phyloP scores from a whole-genome alignment of 2,329 filamentous ascomycete genomes.

The Bipolaris gigantea region DNA sequence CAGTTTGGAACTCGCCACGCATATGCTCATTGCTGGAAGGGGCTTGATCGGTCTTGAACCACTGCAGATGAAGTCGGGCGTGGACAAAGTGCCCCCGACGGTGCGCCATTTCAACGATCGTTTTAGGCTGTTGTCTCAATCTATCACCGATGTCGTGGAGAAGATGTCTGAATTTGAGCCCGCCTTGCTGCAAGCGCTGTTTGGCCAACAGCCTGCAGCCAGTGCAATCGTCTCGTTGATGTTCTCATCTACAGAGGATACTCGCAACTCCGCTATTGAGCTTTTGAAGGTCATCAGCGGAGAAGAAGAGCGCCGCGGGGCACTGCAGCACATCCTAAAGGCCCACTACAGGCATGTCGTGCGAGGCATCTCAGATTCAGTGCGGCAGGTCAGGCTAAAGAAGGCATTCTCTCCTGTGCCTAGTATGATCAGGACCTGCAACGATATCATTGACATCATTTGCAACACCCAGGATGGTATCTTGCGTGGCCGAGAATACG shows the following conservation, averaged over 20 bases:
- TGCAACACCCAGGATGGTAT: constrained; percentile 65
- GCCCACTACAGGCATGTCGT: constrained; percentile 60
- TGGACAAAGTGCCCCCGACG: constrained; percentile 51
- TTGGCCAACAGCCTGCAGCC: constrained; percentile 67
- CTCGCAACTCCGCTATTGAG: constrained; percentile 78
- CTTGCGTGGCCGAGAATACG: constrained; percentile 61
- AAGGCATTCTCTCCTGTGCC: constrained; percentile 63
- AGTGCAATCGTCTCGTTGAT: constrained; percentile 76
- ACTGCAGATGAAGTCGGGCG: constrained; percentile 53
- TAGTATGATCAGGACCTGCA: constrained; percentile 62
- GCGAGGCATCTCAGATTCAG: constrained; percentile 58
- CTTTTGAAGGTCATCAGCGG: constrained; percentile 81
- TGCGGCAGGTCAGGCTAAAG: constrained; percentile 58
- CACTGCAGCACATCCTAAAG: constrained; percentile 62
- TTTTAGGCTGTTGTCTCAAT: constrained; percentile 63
- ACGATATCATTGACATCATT: constrained; percentile 64
- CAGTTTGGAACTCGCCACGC: constrained; percentile 71
- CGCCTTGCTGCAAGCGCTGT: constrained; percentile 69
- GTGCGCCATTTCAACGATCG: constrained; percentile 77
- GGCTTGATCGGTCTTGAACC: constrained; percentile 75
- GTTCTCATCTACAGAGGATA: constrained; percentile 76
- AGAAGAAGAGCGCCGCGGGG: constrained; percentile 64
- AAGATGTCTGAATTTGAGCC: constrained; percentile 75
- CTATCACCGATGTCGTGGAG: constrained; percentile 74
- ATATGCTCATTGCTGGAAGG: constrained; percentile 70